Evolutionary conservation across 768 basidiomycete genomes (phyloP), one percentile per base, ranked within the genome.

Genomic region (Neoboletus subvelutipes): DNA sequence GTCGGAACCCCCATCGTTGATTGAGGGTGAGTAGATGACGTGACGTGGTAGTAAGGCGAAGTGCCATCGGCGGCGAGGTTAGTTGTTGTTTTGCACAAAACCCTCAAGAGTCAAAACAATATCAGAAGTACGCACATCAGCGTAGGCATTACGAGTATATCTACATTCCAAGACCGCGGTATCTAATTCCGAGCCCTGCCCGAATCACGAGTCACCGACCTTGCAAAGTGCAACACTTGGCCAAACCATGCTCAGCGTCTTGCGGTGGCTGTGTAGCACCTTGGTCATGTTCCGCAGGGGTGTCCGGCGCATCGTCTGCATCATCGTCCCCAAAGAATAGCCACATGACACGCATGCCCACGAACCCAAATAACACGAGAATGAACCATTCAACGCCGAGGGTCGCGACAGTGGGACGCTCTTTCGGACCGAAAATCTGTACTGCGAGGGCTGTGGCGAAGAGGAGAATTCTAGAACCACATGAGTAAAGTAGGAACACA

Each of bases 311-410:
- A 2, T 45, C 28, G 6, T 34, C 31, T 2, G 1, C 24, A 26
- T 39, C 36, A 5, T 10, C 20, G 3, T 39, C 4, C 24, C 28
- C 2, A 15, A n/a, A 39, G 28, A 39, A 39, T 12, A 24, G n/a
- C 26, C 50, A 8, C 26, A 39, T 48, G 3, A 20, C 3, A 15
- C 18, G n/a, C 0, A 26, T 10, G 18, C 18, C 11, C 8, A 50
- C 9, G 24, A 39, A 0, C 2, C 18, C 24, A 13, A 56, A 26
- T 5, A 43, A 22, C 11, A 61, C 17, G 18, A 63, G 49, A 15
- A 65, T 42, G 22, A 60, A 13, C 22, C 34, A 60, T 41, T 57
- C 59, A 20, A 51, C 34, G 8, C 59, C 40, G 11, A 64, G 54
- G 7, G 55, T 40, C 28, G 29, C 10, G 6, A 45, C 18, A 18